Evolutionary conservation across 2,329 filamentous ascomycete species (phyloP).

Genomic region (Albophoma yamanashiensis): DNA sequence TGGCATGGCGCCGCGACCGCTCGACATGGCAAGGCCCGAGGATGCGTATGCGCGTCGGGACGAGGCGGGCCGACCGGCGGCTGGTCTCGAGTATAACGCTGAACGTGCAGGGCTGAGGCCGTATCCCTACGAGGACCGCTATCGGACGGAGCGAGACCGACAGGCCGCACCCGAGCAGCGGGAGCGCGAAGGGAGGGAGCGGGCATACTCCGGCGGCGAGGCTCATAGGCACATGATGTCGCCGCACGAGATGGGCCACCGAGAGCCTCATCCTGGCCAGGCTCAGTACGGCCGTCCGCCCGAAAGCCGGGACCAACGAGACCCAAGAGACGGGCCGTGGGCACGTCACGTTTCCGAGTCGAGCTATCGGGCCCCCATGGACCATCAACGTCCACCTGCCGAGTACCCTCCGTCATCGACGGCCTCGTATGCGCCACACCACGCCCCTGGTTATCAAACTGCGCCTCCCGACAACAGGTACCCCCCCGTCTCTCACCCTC

Average conservation of each 20-base stretch:
- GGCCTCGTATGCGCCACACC: conserved; percentile 21
- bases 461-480: conserved; percentile 20
- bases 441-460: conserved; percentile 17
- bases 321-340: conserved; percentile 23
- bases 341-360: conserved; percentile 18
- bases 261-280: conserved; percentile 32
- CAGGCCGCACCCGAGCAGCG: conserved; percentile 32
- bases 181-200: conserved; percentile 31
- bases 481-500: conserved; percentile 23
- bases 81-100: conserved; percentile 39
- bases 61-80: conserved; percentile 26
- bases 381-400: conserved; percentile 30
- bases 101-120: conserved; percentile 36
- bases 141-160: conserved; percentile 36
- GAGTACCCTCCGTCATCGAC: conserved; percentile 35
- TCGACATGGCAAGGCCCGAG: conserved; percentile 32
- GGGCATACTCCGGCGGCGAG: conserved; percentile 39
- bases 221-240: conserved; percentile 29
- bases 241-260: conserved; percentile 27
- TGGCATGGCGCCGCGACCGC: conserved; percentile 31
- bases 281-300: conserved; percentile 32
- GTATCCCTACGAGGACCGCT: conserved; percentile 42
- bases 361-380: conserved; percentile 24
- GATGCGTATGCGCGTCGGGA: conserved; percentile 40
- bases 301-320: conserved; percentile 28